Evolutionary conservation across 1,284 basidiomycete species (phyloP), one percentile per base, ranked within the genome.

Genomic region (Malassezia brasiliensis): DNA sequence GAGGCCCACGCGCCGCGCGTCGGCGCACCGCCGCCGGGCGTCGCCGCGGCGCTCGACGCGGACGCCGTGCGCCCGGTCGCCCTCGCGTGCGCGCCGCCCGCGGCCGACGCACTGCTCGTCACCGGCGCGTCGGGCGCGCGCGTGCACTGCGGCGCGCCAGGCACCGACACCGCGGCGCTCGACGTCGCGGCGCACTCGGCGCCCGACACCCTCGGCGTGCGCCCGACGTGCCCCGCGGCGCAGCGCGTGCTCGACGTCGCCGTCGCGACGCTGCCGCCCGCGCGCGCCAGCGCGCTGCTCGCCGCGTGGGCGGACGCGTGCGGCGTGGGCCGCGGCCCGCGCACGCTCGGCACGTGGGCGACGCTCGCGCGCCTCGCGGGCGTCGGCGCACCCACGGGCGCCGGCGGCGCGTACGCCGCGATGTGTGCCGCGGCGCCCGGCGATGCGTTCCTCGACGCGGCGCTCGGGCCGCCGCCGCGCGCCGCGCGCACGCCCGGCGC

Each of bases 201-300:
- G 17, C 38, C 40, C 12, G 32, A 14, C 14, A 11, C 14, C 5
- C n/a, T 35, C 31, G 15, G n/a, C 9, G 25, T 47, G 11, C 45
- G 31, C 11, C 32, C 32, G 31, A 14, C 32, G n/a, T 47, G 45
- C 25, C 19, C 32, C 4, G 5, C 22, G 1, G 22, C 45, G 45
- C 30, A 25, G n/a, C 35, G 25, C 30, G 38, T 56, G 19, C 36
- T 56, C n/a, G 49, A 56, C 8, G 35, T 41, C 17, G 41, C 50
- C 2, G 19, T 34, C 20, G 40, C 38, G 20, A 35, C 49, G 20
- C 44, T 56, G 14, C 54, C 54, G 0, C 8, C 20, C 12, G 11
- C 22, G 7, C 17, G 8, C 5, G 25, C 47, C 5, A 50, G 48
- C 25, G 48, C 47, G 28, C 37, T 50, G 5, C 28, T 45, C 31